A percentile compares a stretch with the other conserved stretches of the same genome.
These are phyloP conservation scores for Dipteronia dyeriana DNA, from an alignment of 345 rosid genomes.

Conservation along the genomic window DNA sequence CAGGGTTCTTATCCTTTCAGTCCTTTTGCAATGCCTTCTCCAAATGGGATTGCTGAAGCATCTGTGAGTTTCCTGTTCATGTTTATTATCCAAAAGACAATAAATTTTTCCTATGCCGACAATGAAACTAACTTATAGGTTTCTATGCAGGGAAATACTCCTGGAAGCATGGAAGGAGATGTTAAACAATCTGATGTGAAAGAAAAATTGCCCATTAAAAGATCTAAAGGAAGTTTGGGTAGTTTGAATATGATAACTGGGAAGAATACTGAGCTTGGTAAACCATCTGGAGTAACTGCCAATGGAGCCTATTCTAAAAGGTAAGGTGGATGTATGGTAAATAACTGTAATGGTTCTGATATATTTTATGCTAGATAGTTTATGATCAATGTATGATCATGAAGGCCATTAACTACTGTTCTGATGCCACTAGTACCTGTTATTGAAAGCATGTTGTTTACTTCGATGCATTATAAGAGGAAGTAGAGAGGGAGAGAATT, in stretches of 20 bases:
- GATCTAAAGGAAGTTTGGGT: conserved; percentile 98
- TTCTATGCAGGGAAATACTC: conserved; percentile 68
- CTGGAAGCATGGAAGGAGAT: conserved; percentile 70
- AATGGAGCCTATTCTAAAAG: conserved; percentile 90
- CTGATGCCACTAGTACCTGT: not conserved
- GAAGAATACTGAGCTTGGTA: conserved; percentile 69
- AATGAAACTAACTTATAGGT: conserved; percentile 21
- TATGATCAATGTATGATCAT: not conserved
- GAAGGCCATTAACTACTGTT: conserved; percentile 7
- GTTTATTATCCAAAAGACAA: conserved; percentile 14
- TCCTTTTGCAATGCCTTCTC: conserved; percentile 95
- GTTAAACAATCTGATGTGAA: conserved; percentile 78
- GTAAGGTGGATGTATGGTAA: conserved; percentile 33
- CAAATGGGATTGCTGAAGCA: conserved; percentile 87
- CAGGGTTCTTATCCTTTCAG: conserved; percentile 97
- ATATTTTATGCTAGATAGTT: not conserved
- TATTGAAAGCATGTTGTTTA: conserved; percentile 2
- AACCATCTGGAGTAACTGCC: conserved; percentile 71
- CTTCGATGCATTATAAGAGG: not conserved
- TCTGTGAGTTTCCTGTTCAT: conserved; percentile 50
- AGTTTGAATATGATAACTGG: conserved; percentile 92
- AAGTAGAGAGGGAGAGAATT: not conserved
- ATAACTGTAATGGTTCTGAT: not conserved
- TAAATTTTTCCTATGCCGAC: conserved; percentile 16
- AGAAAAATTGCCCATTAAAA: conserved; percentile 95